Evolutionary conservation across 2,329 filamentous ascomycete genomes (phyloP).

Genomic region (Coleophoma eucalyptorum): DNA sequence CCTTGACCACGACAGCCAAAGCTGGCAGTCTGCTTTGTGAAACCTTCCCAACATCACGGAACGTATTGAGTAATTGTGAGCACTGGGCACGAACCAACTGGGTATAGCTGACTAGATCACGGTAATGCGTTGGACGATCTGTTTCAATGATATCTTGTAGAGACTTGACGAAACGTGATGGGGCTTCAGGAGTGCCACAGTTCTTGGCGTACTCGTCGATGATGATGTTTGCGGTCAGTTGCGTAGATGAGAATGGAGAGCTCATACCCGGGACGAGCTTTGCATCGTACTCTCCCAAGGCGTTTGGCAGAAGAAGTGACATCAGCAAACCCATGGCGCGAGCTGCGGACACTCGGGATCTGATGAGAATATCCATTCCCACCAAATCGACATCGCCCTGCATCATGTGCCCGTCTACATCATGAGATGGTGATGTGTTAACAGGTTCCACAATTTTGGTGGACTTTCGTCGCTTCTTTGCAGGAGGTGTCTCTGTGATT

Average conservation of each 20-base stretch:
- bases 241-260: slow-evolving; percentile 78
- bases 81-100: slow-evolving; percentile 90
- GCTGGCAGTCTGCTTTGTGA: slow-evolving; percentile 70
- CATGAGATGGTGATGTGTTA: slow-evolving; percentile 69
- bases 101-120: slow-evolving; percentile 85
- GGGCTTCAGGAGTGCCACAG: slow-evolving; percentile 42
- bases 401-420: slow-evolving; percentile 97
- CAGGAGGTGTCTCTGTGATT: slow-evolving; percentile 38
- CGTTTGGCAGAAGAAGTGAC: slow-evolving; percentile 64
- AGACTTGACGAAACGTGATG: slow-evolving; percentile 56
- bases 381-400: slow-evolving; percentile 95
- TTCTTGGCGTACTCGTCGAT: slow-evolving; percentile 83
- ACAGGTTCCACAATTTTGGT: slow-evolving; percentile 63
- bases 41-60: slow-evolving; percentile 86
- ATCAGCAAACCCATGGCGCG: slow-evolving; percentile 84
- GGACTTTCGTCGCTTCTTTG: slow-evolving; percentile 43
- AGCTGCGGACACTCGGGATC: slow-evolving; percentile 84
- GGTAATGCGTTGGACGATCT: slow-evolving; percentile 78
- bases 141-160: slow-evolving; percentile 76
- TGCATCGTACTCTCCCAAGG: slow-evolving; percentile 60
- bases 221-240: slow-evolving; percentile 77
- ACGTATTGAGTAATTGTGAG: slow-evolving; percentile 83
- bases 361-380: slow-evolving; percentile 80
- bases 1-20: slow-evolving; percentile 89
- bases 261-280: slow-evolving; percentile 62